These are phyloP conservation scores for Fagopyrum homotropicum DNA, from an alignment of 148 eudicot species.

Conservation along the genomic window DNA sequence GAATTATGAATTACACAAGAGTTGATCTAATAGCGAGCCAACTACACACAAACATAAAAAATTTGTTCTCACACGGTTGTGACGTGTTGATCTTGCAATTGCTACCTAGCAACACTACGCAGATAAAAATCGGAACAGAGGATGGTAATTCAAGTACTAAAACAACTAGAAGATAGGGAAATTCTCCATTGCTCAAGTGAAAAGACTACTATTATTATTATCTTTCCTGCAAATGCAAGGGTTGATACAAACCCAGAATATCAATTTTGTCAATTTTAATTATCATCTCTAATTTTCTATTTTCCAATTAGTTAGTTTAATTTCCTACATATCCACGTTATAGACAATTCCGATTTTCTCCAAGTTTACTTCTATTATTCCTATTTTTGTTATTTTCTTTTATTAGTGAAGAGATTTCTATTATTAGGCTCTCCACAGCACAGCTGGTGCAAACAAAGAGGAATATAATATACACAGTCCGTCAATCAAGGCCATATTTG, in stretches of 20 bases:
- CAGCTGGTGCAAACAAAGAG: not conserved
- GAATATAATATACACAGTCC: not conserved
- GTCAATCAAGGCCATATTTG: not conserved
- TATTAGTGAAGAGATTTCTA: not conserved
- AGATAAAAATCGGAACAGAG: not conserved
- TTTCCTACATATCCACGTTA: no score
- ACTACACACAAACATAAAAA: not conserved
- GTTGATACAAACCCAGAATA: no score
- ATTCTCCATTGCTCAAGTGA: not conserved
- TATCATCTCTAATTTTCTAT: no score
- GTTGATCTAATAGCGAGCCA: not conserved
- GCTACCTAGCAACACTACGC: not conserved
- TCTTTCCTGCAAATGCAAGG: not conserved
- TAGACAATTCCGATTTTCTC: no score
- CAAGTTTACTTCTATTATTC: no score
- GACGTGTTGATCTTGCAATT: not conserved
- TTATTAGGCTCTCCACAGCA: not conserved
- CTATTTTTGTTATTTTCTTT: no score
- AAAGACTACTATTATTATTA: not conserved
- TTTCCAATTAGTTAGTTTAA: no score
- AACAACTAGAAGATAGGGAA: conserved; percentile 5
- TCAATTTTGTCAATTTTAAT: no score
- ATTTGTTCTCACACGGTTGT: not conserved
- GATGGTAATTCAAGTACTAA: not conserved
- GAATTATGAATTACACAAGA: not conserved